Conservation (phyloP, 805 yeast genomes). For the Saccharomyces mikatae region DNA sequence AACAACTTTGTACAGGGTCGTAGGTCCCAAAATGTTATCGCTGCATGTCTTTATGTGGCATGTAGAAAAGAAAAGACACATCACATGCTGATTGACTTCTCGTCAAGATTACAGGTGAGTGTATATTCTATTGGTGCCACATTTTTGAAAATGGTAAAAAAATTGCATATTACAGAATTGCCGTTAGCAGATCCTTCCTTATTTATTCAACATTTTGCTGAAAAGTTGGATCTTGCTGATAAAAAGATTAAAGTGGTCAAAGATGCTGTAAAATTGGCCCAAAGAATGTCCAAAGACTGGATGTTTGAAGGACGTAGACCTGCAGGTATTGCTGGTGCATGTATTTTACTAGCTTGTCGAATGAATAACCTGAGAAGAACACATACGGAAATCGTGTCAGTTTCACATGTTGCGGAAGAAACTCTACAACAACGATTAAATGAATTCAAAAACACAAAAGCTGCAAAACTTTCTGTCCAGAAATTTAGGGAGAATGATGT, state of each 20-base stretch:
- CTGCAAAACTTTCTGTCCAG: conserved; percentile 64
- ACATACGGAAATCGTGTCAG: conserved; percentile 88
- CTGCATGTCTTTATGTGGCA: conserved; percentile 90
- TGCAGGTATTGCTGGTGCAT: conserved; percentile 97
- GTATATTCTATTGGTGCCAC: conserved; percentile 96
- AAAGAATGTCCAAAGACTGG: conserved; percentile 92
- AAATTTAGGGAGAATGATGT: conserved; percentile 53
- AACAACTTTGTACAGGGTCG: conserved; percentile 96
- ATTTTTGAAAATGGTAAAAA: conserved; percentile 84
- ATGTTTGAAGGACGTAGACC: conserved; percentile 95
- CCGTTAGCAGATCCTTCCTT: conserved; percentile 93
- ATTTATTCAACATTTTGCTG: conserved; percentile 90
- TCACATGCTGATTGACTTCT: conserved; percentile 93
- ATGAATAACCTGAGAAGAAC: conserved; percentile 93
- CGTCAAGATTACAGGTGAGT: conserved; percentile 79
- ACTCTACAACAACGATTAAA: conserved; percentile 84
- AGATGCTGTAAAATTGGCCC: conserved; percentile 83
- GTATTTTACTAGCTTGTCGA: conserved; percentile 84
- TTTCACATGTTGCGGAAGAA: conserved; percentile 90
- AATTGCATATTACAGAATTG: conserved; percentile 62
- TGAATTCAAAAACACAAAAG: conserved; percentile 73
- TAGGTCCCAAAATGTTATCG: conserved; percentile 87
- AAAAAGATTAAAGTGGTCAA: conserved; percentile 64
- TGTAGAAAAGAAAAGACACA: conserved; percentile 87
- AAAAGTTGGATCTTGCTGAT: conserved; percentile 72